Percentiles rank a stretch among this genome's conserved stretches.
These are phyloP conservation scores for Begonia fuchsioides DNA, from an alignment of 306 rosid genomes.

Conservation along the genomic window DNA sequence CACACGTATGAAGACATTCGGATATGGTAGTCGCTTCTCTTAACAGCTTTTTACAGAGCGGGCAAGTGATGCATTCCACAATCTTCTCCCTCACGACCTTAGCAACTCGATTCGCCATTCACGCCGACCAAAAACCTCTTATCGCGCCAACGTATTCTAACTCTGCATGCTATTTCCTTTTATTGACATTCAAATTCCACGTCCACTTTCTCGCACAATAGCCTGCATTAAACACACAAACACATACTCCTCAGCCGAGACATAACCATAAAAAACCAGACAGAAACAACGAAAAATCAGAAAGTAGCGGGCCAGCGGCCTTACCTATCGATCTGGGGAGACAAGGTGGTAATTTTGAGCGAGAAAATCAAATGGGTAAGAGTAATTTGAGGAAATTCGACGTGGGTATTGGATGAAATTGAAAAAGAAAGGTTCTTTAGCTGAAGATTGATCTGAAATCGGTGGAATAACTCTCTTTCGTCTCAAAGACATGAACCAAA, in stretches of 20 bases:
- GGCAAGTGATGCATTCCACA: slow-evolving; percentile 90
- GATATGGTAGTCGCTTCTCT: slow-evolving; percentile 86
- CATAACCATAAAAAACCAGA: slow-evolving; percentile 3
- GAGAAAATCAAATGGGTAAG: slow-evolving; percentile 33
- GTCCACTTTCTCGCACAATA: slow-evolving; percentile 26
- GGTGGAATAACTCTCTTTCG: slow-evolving; percentile 36
- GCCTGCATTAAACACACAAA: slow-evolving; percentile 23
- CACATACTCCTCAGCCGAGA: slow-evolving; percentile 5
- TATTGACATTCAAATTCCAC: slow-evolving; percentile 27
- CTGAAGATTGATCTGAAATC: slow-evolving; percentile 58
- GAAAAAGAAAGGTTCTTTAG: slow-evolving; percentile 6
- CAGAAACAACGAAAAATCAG: slow-evolving; percentile 5
- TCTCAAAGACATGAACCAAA: slow-evolving; percentile 57
- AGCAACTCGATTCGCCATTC: slow-evolving; percentile 67
- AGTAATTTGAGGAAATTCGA: slow-evolving; percentile 34
- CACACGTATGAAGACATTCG: slow-evolving; percentile 97
- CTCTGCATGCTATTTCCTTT: slow-evolving; percentile 48
- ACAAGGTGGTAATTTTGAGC: slow-evolving; percentile 7
- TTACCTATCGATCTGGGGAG: slow-evolving; percentile 18
- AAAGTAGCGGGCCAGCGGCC: slow-evolving; percentile 2
- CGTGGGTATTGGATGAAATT: slow-evolving; percentile 56
- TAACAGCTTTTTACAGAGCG: slow-evolving; percentile 60
- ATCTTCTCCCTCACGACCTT: slow-evolving; percentile 51
- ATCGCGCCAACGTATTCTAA: slow-evolving; percentile 19
- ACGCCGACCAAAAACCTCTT: slow-evolving; percentile 10